Percentiles rank a stretch among this genome's conserved stretches.
These are phyloP conservation scores for Clitopilus hobsonii DNA, from an alignment of 768 basidiomycete species.

Conservation along the genomic window DNA sequence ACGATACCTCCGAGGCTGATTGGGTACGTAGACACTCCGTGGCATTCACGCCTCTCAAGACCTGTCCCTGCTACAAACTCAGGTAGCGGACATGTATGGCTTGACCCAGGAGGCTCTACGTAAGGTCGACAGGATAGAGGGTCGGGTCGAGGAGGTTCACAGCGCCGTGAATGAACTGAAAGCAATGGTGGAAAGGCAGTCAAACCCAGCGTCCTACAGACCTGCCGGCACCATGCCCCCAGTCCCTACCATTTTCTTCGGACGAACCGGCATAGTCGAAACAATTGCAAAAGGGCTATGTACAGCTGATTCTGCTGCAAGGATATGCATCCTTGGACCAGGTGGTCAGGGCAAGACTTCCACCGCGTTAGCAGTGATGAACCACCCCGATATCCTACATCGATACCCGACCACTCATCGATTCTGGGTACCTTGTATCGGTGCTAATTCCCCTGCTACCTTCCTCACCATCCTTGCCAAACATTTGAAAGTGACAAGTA, in stretches of 20 bases:
- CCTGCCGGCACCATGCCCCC: background rate
- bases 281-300: background rate
- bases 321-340: slow-evolving; percentile 20
- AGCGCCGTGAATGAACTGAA: background rate
- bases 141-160: background rate
- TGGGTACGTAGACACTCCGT: background rate
- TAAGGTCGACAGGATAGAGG: background rate
- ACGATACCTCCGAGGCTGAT: background rate
- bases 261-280: background rate
- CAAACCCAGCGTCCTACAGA: background rate
- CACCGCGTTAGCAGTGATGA: slow-evolving; percentile 26
- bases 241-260: background rate
- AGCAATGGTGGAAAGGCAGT: background rate
- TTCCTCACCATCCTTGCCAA: slow-evolving; percentile 17
- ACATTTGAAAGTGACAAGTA: slow-evolving; percentile 14
- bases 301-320: background rate
- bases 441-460: slow-evolving; percentile 19
- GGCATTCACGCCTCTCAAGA: background rate
- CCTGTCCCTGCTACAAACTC: background rate
- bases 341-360: slow-evolving; percentile 39
- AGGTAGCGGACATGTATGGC: background rate
- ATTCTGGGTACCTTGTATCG: slow-evolving; percentile 30
- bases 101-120: background rate
- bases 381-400: slow-evolving; percentile 14
- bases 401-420: slow-evolving; percentile 16